Percentiles rank a stretch among this genome's conserved stretches.
phyloP scores from a whole-genome alignment of 805 yeast genomes.

The Allodekkera sacchari region DNA sequence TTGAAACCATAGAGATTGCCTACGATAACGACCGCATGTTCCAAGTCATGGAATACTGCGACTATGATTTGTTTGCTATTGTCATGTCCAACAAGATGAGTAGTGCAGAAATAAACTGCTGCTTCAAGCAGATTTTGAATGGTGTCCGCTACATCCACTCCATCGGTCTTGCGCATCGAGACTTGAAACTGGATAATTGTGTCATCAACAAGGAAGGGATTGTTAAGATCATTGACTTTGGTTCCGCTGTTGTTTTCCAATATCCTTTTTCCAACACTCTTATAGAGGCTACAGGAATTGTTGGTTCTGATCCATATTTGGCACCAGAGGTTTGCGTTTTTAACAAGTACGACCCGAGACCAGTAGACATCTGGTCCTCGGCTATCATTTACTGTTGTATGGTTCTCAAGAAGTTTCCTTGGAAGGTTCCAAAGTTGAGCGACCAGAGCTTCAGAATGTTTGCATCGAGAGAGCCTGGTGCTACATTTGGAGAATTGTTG shows the following conservation, averaged over 20 bases:
- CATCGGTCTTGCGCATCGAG: constrained; percentile 86
- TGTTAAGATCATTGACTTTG: constrained; percentile 87
- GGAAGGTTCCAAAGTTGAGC: constrained; percentile 82
- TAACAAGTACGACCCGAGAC: constrained; percentile 79
- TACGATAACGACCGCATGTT: constrained; percentile 80
- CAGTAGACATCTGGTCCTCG: constrained; percentile 90
- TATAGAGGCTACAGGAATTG: constrained; percentile 75
- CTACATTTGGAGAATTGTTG: constrained; percentile 54
- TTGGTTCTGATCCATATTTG: constrained; percentile 82
- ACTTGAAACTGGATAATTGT: constrained; percentile 86
- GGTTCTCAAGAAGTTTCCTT: constrained; percentile 86
- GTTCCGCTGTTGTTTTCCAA: constrained; percentile 84
- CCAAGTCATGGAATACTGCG: constrained; percentile 94
- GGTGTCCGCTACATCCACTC: constrained; percentile 78
- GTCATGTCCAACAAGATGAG: constrained; percentile 92
- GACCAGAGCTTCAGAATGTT: constrained; percentile 81
- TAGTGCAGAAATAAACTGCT: constrained; percentile 71
- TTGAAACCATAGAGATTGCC: constrained; percentile 85
- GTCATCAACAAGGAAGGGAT: constrained; percentile 77
- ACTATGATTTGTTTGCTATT: constrained; percentile 85
- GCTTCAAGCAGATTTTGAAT: constrained; percentile 76
- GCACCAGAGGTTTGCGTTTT: constrained; percentile 90
- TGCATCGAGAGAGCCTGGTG: constrained; percentile 64
- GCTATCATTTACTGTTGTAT: constrained; percentile 90
- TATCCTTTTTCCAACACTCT: constrained; percentile 73